phyloP scores from a whole-genome alignment of 2,329 filamentous ascomycete species.

The Apiospora rasikravindrae region DNA sequence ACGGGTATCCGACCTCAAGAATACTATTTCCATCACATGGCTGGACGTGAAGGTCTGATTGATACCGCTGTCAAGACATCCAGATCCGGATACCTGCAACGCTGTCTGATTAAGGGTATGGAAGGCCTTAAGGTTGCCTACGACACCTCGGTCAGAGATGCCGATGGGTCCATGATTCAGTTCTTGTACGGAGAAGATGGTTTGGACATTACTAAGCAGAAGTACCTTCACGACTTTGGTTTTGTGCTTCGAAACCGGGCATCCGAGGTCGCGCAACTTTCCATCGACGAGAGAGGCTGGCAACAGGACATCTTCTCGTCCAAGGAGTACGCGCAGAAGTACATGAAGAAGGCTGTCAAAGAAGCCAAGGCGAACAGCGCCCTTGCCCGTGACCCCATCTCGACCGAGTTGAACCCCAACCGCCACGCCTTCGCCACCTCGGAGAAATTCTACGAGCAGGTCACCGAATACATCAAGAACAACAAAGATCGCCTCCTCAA shows the following conservation, averaged over 20 bases:
- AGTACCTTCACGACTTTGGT: conserved; percentile 86
- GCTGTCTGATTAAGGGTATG: conserved; percentile 98
- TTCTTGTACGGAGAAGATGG: conserved; percentile 98
- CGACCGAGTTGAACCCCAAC: conserved; percentile 74
- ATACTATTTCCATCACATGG: conserved; percentile 99
- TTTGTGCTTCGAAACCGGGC: conserved; percentile 87
- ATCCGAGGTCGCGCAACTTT: conserved; percentile 79
- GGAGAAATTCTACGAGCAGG: conserved; percentile 77
- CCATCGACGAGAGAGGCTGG: conserved; percentile 60
- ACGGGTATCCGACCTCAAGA: conserved; percentile 97
- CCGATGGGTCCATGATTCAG: conserved; percentile 91
- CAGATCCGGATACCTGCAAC: conserved; percentile 92
- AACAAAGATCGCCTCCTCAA: conserved; percentile 70
- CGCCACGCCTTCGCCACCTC: conserved; percentile 85
- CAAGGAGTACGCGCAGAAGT: conserved; percentile 69
- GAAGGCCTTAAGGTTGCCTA: conserved; percentile 92
- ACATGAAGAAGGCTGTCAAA: conserved; percentile 83
- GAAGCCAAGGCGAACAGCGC: conserved; percentile 62
- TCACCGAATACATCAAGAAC: conserved; percentile 77
- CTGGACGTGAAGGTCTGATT: conserved; percentile 95
- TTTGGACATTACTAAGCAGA: conserved; percentile 91
- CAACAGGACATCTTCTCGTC: conserved; percentile 51
- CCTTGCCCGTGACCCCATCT: conserved; percentile 75
- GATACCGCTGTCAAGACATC: conserved; percentile 99
- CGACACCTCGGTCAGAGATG: conserved; percentile 91